Evolutionary conservation across 2,329 filamentous ascomycete genomes (phyloP), one percentile per base, ranked within the genome.

Genomic region (Aspergillus hortae): DNA sequence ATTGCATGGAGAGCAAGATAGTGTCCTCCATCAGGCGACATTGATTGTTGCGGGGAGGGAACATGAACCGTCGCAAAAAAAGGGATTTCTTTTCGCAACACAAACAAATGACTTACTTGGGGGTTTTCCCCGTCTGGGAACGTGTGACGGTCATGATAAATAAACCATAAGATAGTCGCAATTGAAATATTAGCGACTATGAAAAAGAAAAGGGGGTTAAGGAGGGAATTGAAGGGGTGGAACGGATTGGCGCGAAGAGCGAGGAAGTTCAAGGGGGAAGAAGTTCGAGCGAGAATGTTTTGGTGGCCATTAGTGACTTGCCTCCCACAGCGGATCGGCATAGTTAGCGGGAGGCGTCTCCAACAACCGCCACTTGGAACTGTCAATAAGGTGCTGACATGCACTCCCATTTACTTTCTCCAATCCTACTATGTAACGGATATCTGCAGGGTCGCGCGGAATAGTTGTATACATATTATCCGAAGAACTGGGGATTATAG

Each of bases 81-180:
- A 11, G 5, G 36, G 25, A 32, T 40, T 45, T 40, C 35, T 50
- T 45, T 36, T 23, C 36, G 43, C 36, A 25, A 51, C 47, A 53
- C 33, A 46, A 48, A 54, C 45, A 49, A 60, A 49, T 47, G 51
- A 70, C 73, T 66, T 73, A 80, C 77, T 67, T 77, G 56, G 77
- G 76, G 54, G 76, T 77, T 64, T 75, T 77, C 58, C 76, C 76
- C 58, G 77, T 74, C 65, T 80, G 76, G 41, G 77, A 79, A 52
- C 77, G 75, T 48, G 77, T 80, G 48, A 77, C 58, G 47, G 71
- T 74, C 75, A 77, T 78, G 48, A 53, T 66, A 43, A 47, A 41
- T 46, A 51, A 49, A 55, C 53, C 61, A 60, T 60, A 49, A 23
- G 44, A 58, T 38, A 36, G 14, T 17, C 36, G 27, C 17, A 35